Conservation (phyloP, 768 basidiomycete genomes). For the Fomitopsis serialis region DNA sequence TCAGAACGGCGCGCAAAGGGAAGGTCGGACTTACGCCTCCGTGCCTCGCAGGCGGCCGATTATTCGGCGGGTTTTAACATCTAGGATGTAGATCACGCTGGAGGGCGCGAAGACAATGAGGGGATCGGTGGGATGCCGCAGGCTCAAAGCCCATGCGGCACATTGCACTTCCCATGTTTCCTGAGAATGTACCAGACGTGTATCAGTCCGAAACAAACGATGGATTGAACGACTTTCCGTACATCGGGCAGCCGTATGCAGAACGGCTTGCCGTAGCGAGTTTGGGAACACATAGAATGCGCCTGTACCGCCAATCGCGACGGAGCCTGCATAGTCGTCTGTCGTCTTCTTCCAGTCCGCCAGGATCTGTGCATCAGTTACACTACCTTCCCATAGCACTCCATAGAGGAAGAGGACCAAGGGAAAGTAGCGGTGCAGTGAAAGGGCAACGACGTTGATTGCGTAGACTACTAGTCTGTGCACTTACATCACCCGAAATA, state of each 20-base stretch:
- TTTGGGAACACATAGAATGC: conserved; percentile 17
- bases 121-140: conserved; percentile 43
- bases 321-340: conserved; percentile 42
- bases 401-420: conserved; percentile 29
- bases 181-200: background rate
- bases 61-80: conserved; percentile 35
- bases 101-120: conserved; percentile 51
- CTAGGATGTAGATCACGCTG: conserved; percentile 52
- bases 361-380: conserved; percentile 23
- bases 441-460: conserved; percentile 15
- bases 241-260: conserved; percentile 8
- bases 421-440: conserved; percentile 20
- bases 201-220: conserved; percentile 4
- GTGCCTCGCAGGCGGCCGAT: conserved; percentile 54
- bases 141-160: conserved; percentile 52
- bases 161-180: conserved; percentile 6
- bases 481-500: background rate
- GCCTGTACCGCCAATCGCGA: conserved; percentile 34
- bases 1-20: background rate
- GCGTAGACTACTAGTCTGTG: background rate
- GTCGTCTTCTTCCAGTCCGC: conserved; percentile 42
- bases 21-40: conserved; percentile 52
- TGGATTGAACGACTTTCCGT: background rate
- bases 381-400: conserved; percentile 31
- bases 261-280: conserved; percentile 6